Conservation (phyloP, 305 asterid species). For the Coffea humblotiana region DNA sequence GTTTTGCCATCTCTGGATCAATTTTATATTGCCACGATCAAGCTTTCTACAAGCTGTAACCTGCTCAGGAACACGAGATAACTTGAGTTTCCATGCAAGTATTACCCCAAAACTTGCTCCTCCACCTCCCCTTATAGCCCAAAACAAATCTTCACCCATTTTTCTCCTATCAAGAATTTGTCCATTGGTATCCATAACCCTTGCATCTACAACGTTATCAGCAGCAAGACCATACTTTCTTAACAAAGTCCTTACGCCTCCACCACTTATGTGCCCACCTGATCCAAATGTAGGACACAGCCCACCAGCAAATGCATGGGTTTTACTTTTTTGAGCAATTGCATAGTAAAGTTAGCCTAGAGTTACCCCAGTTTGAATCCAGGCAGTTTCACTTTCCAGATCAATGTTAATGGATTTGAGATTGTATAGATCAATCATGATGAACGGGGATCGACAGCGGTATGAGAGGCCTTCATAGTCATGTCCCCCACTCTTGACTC, state of each 20-base stretch:
- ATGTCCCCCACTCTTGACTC: constrained; percentile 52
- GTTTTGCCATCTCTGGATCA: constrained; percentile 40
- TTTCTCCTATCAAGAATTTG: constrained; percentile 26
- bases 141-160: constrained; percentile 49
- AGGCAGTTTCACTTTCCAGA: constrained; percentile 22
- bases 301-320: constrained; percentile 47
- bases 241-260: constrained; percentile 40
- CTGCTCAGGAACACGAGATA: constrained; percentile 29
- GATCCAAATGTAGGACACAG: constrained; percentile 34
- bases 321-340: constrained; percentile 31
- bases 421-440: constrained; percentile 36
- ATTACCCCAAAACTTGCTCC: constrained; percentile 48
- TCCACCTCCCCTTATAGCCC: constrained; percentile 55
- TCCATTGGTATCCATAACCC: constrained; percentile 30
- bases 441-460: constrained; percentile 15
- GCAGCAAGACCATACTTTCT: constrained; percentile 47
- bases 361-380: constrained; percentile 46
- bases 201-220: constrained; percentile 42
- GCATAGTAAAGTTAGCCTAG: constrained; percentile 41
- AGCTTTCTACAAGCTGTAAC: constrained; percentile 26
- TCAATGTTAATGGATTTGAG: constrained; percentile 22
- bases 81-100: constrained; percentile 44
- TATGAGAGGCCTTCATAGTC: constrained; percentile 53
- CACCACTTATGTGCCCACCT: constrained; percentile 49
- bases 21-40: not conserved